phyloP scores from a whole-genome alignment of 1,284 basidiomycete species.

The Mycena sp. region DNA sequence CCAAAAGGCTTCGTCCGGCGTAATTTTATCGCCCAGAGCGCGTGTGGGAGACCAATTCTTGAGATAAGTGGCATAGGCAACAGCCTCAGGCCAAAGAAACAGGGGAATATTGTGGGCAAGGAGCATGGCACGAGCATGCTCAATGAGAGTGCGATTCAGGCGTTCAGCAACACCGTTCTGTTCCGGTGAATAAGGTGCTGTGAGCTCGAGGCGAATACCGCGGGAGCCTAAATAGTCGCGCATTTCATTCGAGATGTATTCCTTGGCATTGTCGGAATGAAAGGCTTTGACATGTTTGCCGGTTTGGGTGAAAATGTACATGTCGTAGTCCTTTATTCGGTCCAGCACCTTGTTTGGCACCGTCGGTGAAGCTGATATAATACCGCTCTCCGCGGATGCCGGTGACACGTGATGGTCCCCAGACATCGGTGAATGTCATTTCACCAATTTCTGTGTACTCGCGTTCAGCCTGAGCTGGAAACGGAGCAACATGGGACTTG shows the following conservation, averaged over 20 bases:
- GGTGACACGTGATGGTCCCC: slow-evolving; percentile 43
- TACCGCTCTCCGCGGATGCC: slow-evolving; percentile 27
- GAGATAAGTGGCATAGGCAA: slow-evolving; percentile 28
- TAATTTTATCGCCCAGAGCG: slow-evolving; percentile 15
- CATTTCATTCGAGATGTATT: slow-evolving; percentile 31
- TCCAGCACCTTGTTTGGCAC: slow-evolving; percentile 22
- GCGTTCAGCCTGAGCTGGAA: slow-evolving; percentile 6
- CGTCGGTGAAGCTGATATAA: slow-evolving; percentile 35
- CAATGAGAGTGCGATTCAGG: slow-evolving; percentile 33
- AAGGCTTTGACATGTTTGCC: slow-evolving; percentile 27
- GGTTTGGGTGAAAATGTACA: slow-evolving; percentile 23
- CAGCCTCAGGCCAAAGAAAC: slow-evolving; percentile 36
- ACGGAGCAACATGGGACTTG: slow-evolving; percentile 1
- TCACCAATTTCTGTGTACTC: slow-evolving; percentile 15
- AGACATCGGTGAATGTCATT: slow-evolving; percentile 40
- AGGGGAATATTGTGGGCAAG: slow-evolving; percentile 24
- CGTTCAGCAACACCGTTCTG: slow-evolving; percentile 40
- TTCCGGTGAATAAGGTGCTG: slow-evolving; percentile 31
- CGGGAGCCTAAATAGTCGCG: slow-evolving; percentile 2
- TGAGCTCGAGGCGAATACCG: slow-evolving; percentile 31
- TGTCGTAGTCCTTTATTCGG: slow-evolving; percentile 16
- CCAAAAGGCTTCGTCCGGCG: slow-evolving; percentile 36
- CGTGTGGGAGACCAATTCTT: slow-evolving; percentile 33
- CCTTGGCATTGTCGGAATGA: slow-evolving; percentile 30
- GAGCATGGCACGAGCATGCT: slow-evolving; percentile 35